Conservation (phyloP, 2,329 filamentous ascomycete genomes). For the Coleophoma eucalyptorum region DNA sequence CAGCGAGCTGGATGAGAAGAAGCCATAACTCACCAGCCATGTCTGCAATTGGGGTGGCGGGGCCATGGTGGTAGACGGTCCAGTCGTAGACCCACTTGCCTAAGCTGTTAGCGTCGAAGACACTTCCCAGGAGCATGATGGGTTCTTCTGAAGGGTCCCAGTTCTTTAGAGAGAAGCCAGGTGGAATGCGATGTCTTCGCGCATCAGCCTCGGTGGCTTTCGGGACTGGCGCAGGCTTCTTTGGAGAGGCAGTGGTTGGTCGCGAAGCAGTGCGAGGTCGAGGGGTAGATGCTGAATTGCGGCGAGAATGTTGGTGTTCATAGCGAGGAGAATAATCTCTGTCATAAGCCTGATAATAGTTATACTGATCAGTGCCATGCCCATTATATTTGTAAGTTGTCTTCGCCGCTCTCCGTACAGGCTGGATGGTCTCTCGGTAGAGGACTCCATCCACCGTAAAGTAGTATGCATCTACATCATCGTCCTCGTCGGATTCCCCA, state of each 20-base stretch:
- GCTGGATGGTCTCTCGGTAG: conserved; percentile 14
- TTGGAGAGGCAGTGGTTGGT: background rate
- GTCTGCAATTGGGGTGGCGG: conserved; percentile 79
- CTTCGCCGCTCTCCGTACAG: conserved; percentile 20
- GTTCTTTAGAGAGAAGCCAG: conserved; percentile 93
- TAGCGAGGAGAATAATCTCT: conserved; percentile 24
- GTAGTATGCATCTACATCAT: conserved; percentile 26
- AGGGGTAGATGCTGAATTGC: conserved; percentile 13
- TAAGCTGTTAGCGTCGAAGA: conserved; percentile 95
- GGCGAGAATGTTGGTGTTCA: conserved; percentile 9
- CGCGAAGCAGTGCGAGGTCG: conserved; percentile 5
- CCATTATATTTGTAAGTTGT: conserved; percentile 27
- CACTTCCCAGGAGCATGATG: conserved; percentile 89
- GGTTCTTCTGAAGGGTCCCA: conserved; percentile 95
- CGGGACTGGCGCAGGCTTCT: background rate
- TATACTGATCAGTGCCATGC: conserved; percentile 30
- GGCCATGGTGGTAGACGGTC: conserved; percentile 88
- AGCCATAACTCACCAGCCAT: conserved; percentile 95
- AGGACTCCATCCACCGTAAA: conserved; percentile 22
- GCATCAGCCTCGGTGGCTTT: conserved; percentile 58
- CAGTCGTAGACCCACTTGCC: conserved; percentile 99
- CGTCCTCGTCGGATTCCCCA: conserved; percentile 32
- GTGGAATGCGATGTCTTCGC: conserved; percentile 69
- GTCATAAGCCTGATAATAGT: conserved; percentile 27
- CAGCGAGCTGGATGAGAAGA: conserved; percentile 86